Conservation (phyloP, 176 grass and related monocot species). For the Hordeum marinum region DNA sequence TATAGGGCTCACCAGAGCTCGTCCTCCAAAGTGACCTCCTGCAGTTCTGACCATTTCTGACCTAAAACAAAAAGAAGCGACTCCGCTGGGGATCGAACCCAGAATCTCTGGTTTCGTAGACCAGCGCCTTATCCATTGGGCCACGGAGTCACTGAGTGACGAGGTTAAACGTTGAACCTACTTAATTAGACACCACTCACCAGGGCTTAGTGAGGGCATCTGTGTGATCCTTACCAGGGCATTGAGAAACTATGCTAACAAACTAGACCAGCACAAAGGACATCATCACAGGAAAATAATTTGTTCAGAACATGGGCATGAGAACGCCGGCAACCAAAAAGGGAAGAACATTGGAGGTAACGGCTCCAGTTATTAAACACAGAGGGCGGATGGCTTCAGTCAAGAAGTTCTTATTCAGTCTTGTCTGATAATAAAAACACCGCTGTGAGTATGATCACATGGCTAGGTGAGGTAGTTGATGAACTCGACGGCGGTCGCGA, state of each 20-base stretch:
- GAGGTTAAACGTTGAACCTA: fast-evolving
- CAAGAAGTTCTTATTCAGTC: constrained; percentile 21
- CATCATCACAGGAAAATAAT: background rate
- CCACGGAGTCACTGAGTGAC: background rate
- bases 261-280: background rate
- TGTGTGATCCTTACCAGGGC: no score
- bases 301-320: background rate
- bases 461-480: constrained; percentile 61
- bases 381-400: background rate
- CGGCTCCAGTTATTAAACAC: background rate
- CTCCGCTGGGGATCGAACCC: constrained; percentile 97
- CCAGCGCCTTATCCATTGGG: constrained; percentile 98
- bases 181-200: no score
- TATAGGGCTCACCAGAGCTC: no score
- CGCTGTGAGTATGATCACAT: background rate
- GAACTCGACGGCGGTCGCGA: constrained; percentile 72
- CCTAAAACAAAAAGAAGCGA: constrained; percentile 1
- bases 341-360: background rate
- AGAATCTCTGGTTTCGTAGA: constrained; percentile 99
- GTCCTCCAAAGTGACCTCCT: no score
- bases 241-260: background rate
- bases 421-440: background rate
- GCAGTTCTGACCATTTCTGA: no score
- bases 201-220: no score
- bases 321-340: background rate